Percentiles rank a stretch among this genome's conserved stretches.
phyloP scores from a whole-genome alignment of 257 asterid genomes.

The Solanum ahanhuiri region DNA sequence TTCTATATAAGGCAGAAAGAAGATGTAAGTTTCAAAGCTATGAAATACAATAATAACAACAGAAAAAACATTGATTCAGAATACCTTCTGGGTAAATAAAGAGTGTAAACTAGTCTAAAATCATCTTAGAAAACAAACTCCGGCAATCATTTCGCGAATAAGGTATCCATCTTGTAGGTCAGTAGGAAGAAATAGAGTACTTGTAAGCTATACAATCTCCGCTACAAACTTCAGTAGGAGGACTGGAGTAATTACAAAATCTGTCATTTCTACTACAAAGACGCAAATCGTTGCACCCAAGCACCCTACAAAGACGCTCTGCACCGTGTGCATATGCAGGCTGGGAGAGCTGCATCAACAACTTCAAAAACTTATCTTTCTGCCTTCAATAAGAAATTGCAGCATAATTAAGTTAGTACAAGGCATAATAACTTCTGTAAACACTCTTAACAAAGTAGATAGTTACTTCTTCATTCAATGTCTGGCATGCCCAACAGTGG shows the following conservation, averaged over 20 bases:
- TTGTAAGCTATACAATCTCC: neutral
- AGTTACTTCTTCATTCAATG: conserved; percentile 22
- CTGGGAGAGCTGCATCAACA: neutral
- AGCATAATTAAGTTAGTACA: neutral
- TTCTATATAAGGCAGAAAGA: neutral
- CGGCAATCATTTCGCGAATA: neutral
- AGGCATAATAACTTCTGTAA: neutral
- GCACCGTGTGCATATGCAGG: neutral
- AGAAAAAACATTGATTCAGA: neutral
- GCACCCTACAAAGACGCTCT: neutral
- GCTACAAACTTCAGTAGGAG: neutral
- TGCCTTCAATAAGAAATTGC: neutral
- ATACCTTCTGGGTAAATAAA: neutral
- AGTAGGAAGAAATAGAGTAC: neutral
- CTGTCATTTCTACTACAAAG: neutral
- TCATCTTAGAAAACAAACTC: neutral
- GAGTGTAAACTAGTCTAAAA: neutral
- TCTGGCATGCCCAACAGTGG: conserved; percentile 38
- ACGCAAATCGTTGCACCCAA: neutral
- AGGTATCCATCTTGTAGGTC: neutral
- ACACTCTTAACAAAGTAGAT: neutral
- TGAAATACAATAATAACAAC: neutral
- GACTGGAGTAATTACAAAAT: neutral
- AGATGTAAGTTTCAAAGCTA: neutral
- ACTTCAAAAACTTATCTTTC: neutral